A percentile compares a stretch with the other conserved stretches of the same genome.
Conservation (phyloP, 2,329 filamentous ascomycete species). For the Penicillium sp. region DNA sequence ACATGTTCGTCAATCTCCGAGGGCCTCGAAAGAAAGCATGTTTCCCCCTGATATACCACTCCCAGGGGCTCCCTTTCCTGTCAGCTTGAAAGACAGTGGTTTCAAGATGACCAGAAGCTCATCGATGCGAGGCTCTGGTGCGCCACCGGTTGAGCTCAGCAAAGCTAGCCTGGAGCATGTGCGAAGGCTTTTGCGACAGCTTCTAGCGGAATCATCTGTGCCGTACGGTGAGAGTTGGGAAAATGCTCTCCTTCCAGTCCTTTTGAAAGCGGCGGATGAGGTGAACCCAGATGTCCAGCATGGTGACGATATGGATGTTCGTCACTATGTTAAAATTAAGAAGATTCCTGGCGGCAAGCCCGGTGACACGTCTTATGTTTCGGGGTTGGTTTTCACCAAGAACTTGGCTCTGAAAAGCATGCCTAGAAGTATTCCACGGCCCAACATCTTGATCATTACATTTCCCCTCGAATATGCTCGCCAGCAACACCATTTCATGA, state of each 20-base stretch:
- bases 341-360: conserved; percentile 88
- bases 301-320: conserved; percentile 93
- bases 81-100: conserved; percentile 33
- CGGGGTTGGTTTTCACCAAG: conserved; percentile 94
- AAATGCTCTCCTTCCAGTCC: conserved; percentile 80
- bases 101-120: conserved; percentile 68
- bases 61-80: conserved; percentile 41
- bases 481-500: conserved; percentile 95
- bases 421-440: conserved; percentile 76
- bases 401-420: conserved; percentile 96
- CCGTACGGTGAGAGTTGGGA: conserved; percentile 76
- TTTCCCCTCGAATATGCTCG: conserved; percentile 95
- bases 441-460: conserved; percentile 84
- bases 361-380: conserved; percentile 91
- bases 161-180: conserved; percentile 84
- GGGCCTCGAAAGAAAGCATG: conserved; percentile 57
- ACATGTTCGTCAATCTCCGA: conserved; percentile 66
- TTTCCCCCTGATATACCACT: conserved; percentile 31
- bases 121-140: conserved; percentile 70
- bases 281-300: conserved; percentile 86
- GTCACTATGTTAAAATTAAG: conserved; percentile 96
- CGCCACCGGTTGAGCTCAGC: conserved; percentile 78
- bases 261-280: conserved; percentile 86
- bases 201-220: conserved; percentile 72
- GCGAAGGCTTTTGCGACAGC: conserved; percentile 73